Conservation (phyloP, 805 yeast genomes). For the Alloascoidea hylecoeti region DNA sequence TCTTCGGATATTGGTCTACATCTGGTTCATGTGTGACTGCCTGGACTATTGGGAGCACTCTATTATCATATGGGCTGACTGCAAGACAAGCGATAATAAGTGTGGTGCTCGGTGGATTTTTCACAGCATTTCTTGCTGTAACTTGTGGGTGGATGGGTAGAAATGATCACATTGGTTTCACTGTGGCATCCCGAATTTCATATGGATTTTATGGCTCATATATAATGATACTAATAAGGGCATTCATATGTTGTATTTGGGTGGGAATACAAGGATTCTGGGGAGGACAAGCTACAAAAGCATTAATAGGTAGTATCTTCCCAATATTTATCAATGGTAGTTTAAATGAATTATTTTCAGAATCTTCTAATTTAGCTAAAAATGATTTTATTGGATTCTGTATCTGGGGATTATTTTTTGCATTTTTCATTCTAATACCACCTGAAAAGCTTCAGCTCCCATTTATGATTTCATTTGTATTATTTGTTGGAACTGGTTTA, state of each 20-base stretch:
- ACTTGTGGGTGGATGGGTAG: slow-evolving; percentile 15
- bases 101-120: slow-evolving; percentile 14
- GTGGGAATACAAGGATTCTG: slow-evolving; percentile 24
- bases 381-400: slow-evolving; percentile 24
- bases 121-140: slow-evolving; percentile 12
- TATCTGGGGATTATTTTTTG: slow-evolving; percentile 18
- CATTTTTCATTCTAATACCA: slow-evolving; percentile 12
- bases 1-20: slow-evolving; percentile 22
- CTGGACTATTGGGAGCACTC: slow-evolving; percentile 20
- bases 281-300: slow-evolving; percentile 22
- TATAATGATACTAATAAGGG: slow-evolving; percentile 21
- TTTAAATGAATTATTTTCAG: slow-evolving; percentile 13
- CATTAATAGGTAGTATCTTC: slow-evolving; percentile 11
- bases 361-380: slow-evolving; percentile 20
- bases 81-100: slow-evolving; percentile 15
- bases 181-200: slow-evolving; percentile 20
- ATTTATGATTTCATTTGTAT: slow-evolving; percentile 13
- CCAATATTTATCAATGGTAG: slow-evolving; percentile 13
- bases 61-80: slow-evolving; percentile 14
- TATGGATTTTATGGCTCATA: slow-evolving; percentile 22
- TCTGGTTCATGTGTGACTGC: slow-evolving; percentile 22
- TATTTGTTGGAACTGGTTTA: slow-evolving; percentile 15
- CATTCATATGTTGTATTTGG: slow-evolving; percentile 22
- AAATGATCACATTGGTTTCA: slow-evolving; percentile 22
- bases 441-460: slow-evolving; percentile 18